These are phyloP conservation scores for Ehretia macrophylla DNA, from an alignment of 257 asterid species.

Conservation along the genomic window DNA sequence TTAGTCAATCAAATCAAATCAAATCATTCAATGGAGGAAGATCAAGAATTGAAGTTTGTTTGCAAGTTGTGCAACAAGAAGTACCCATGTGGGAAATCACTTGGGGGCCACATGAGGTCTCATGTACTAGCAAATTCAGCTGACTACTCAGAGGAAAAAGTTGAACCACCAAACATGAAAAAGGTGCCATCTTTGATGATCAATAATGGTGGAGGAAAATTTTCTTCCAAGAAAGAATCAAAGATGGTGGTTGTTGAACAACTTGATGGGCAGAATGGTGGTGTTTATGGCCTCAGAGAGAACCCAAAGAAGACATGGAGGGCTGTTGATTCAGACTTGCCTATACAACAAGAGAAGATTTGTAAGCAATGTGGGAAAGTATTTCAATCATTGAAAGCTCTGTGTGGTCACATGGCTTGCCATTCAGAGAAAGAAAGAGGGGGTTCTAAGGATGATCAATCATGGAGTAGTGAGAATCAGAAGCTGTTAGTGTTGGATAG, in stretches of 20 bases:
- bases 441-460: slow-evolving; percentile 58
- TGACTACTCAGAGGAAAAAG: slow-evolving; percentile 40
- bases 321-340: slow-evolving; percentile 42
- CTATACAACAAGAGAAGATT: slow-evolving; percentile 46
- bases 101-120: slow-evolving; percentile 89
- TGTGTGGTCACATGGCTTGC: slow-evolving; percentile 98
- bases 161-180: slow-evolving; percentile 30
- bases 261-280: slow-evolving; percentile 42
- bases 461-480: slow-evolving; percentile 74
- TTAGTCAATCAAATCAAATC: neutral
- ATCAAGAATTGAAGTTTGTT: slow-evolving; percentile 49
- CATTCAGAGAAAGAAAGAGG: slow-evolving; percentile 71
- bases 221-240: slow-evolving; percentile 16
- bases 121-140: slow-evolving; percentile 56
- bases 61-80: slow-evolving; percentile 66
- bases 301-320: slow-evolving; percentile 93
- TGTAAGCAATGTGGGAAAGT: slow-evolving; percentile 96
- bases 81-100: slow-evolving; percentile 77
- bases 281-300: slow-evolving; percentile 69
- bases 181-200: slow-evolving; percentile 26
- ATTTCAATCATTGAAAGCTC: slow-evolving; percentile 81
- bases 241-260: slow-evolving; percentile 33
- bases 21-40: slow-evolving; percentile 35
- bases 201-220: slow-evolving; percentile 12
- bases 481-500: slow-evolving; percentile 52